Base-by-base conservation (phyloP, 768 basidiomycete species). In the Piloderma croceum region DNA sequence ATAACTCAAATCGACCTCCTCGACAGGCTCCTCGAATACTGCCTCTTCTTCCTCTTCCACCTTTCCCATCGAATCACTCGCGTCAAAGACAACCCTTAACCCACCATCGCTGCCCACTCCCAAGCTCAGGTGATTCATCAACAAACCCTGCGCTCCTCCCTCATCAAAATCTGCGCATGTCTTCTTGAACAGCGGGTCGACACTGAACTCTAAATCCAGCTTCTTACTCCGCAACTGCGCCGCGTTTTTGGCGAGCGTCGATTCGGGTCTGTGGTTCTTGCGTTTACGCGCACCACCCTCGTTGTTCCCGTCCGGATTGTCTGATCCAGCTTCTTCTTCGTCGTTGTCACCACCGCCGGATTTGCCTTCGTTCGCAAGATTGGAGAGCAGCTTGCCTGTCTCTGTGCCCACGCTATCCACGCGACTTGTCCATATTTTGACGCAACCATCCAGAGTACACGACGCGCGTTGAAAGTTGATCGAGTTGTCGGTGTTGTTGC, bases 391-490 rank as follows among this genome's bases (percentile, higher is more conserved):
- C 59, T 96, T 97, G 20, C 91, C 91, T 0, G 93, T 97, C 61
- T 98, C 96, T 1, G 90, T 94, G 18, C 90, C 90, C 24, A 98
- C 92, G 46, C 85, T 89, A 61, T 99, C 96, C 29, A 99, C 94
- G 34, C 96, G 83, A 50, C 86, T 90, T 6, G 93, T 98, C 92
- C 93, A 99, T 46, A 99, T 97, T 67, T 98, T 99, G 61, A 99
- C 91, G 61, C 96, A 99, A 3, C 94, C 96, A 44, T 99, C 96
- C 17, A 99, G 77, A 0, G 96, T 98, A 58, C 83, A 93, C 1
- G 90, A 93, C 12, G 96, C 96, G 57, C 94, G 93, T 64, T 98
- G 96, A 57, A 99, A 99, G 63, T 99, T 98, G 73, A 99, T 99
- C 11, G 88, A 84, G 54, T 96, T 94, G 56, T 97, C 93, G 33